Evolutionary conservation across 805 yeast genomes (phyloP).

Genomic region (Saccharomycopsis capsularis): DNA sequence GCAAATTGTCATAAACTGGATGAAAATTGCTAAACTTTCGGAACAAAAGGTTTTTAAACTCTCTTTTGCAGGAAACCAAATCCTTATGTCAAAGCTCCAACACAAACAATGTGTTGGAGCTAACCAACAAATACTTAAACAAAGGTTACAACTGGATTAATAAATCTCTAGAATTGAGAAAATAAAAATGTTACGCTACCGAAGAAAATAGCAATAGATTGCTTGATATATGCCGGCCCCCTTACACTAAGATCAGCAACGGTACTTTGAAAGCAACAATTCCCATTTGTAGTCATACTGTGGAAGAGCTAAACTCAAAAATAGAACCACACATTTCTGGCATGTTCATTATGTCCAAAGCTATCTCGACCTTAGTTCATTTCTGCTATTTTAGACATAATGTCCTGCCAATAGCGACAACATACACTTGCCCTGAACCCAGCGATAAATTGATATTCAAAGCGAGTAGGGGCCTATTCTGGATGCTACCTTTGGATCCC

Average conservation of each 20-base stretch:
- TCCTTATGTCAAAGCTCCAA: constrained; percentile 27
- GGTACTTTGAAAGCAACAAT: constrained; percentile 31
- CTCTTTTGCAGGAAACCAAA: constrained; percentile 28
- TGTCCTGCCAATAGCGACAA: constrained; percentile 21
- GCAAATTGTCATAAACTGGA: constrained; percentile 26
- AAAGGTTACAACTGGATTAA: constrained; percentile 39
- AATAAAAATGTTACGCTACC: constrained; percentile 5
- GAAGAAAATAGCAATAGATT: constrained; percentile 39
- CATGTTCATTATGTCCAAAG: constrained; percentile 38
- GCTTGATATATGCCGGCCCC: constrained; percentile 37
- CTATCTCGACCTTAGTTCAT: constrained; percentile 37
- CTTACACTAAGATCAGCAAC: constrained; percentile 33
- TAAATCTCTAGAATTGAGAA: constrained; percentile 30
- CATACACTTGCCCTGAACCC: constrained; percentile 34
- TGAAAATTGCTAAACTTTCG: constrained; percentile 13
- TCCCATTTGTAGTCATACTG: constrained; percentile 35
- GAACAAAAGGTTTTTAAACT: constrained; percentile 22
- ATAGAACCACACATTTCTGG: constrained; percentile 25
- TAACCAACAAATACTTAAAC: constrained; percentile 32
- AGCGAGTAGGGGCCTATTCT: constrained; percentile 39
- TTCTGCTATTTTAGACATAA: constrained; percentile 31
- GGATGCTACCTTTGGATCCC: constrained; percentile 25
- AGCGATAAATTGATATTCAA: constrained; percentile 23
- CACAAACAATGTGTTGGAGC: constrained; percentile 16
- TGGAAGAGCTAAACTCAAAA: constrained; percentile 29